Conservation (phyloP, 257 asterid species). For the Solanum appendiculatum region DNA sequence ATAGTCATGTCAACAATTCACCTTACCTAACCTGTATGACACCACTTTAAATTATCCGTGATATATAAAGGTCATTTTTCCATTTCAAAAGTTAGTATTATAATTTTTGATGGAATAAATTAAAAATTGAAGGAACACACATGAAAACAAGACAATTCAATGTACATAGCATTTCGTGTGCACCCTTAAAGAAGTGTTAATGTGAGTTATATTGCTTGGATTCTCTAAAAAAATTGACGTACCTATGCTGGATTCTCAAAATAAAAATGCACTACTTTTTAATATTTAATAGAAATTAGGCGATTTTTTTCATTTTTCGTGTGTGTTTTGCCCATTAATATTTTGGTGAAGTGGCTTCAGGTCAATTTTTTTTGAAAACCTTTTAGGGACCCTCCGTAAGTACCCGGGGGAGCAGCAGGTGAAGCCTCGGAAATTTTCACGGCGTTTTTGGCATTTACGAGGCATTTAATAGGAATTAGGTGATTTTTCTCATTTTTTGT, state of each 20-base stretch:
- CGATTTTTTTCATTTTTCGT: too few relatives aligned
- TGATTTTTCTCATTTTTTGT: too few relatives aligned
- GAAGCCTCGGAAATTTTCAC: too few relatives aligned
- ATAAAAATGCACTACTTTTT: background rate
- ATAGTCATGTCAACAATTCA: background rate
- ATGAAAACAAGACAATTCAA: accelerated
- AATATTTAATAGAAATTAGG: too few relatives aligned
- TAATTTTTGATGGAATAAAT: background rate
- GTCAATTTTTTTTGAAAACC: too few relatives aligned
- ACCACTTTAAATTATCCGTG: background rate
- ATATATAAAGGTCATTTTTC: accelerated
- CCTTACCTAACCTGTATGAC: background rate
- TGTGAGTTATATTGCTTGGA: background rate
- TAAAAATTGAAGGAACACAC: background rate
- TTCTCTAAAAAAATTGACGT: background rate
- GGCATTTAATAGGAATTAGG: too few relatives aligned
- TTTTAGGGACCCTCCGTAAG: too few relatives aligned
- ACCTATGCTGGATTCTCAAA: background rate
- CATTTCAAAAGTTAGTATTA: background rate
- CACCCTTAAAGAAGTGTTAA: background rate
- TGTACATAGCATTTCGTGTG: background rate
- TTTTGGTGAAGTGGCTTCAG: too few relatives aligned
- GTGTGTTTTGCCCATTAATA: too few relatives aligned
- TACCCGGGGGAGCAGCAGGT: too few relatives aligned
- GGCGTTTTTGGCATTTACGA: too few relatives aligned